phyloP scores from a whole-genome alignment of 257 asterid species.

The Solanum lycopersicoides region DNA sequence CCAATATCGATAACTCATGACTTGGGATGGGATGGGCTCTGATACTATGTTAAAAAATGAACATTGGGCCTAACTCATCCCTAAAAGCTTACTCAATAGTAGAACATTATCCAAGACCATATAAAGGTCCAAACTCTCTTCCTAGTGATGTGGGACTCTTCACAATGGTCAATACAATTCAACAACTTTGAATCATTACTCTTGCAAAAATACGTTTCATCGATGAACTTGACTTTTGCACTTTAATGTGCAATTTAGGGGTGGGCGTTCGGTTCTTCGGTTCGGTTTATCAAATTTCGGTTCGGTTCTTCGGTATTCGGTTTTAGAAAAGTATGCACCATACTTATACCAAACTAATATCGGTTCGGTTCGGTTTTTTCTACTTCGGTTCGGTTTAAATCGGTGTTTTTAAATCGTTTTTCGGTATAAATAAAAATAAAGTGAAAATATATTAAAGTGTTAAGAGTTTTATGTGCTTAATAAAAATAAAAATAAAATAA shows the following conservation, averaged over 20 bases:
- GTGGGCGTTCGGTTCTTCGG: no score
- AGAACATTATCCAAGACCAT: neutral
- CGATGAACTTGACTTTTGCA: neutral
- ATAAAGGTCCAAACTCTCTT: neutral
- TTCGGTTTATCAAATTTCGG: no score
- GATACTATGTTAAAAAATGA: neutral
- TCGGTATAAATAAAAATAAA: no score
- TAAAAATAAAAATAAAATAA: no score
- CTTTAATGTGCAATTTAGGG: neutral
- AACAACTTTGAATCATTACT: neutral
- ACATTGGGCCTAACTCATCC: neutral
- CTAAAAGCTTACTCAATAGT: neutral
- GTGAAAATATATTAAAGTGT: no score
- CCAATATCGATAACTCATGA: neutral
- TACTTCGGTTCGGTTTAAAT: no score
- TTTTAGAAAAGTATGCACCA: no score
- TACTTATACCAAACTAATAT: no score
- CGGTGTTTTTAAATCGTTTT: no score
- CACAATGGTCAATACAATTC: neutral
- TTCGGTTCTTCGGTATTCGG: no score
- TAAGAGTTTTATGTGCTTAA: no score
- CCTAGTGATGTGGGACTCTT: neutral
- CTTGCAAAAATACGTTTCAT: neutral
- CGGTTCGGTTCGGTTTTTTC: no score
- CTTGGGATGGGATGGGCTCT: neutral